Conservation (phyloP, 2,329 filamentous ascomycete genomes). For the Diaporthe longicolla region DNA sequence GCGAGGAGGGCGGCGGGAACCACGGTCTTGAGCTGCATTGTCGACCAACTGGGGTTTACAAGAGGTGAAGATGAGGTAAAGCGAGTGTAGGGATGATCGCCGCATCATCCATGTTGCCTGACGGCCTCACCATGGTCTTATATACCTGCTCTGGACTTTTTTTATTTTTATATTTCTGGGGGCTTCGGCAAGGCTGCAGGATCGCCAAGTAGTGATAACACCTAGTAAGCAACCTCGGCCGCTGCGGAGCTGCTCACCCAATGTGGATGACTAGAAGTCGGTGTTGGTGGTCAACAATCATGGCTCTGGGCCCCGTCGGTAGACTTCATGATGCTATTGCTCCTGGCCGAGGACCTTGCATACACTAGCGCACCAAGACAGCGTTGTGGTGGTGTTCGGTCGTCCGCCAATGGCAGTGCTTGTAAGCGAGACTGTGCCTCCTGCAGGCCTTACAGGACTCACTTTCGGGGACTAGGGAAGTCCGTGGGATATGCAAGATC, state of each 20-base stretch:
- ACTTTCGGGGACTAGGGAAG: not conserved
- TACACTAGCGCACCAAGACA: not conserved
- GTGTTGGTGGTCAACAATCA: slow-evolving; percentile 5
- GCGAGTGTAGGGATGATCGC: not conserved
- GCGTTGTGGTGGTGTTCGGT: slow-evolving; percentile 4
- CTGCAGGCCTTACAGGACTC: not conserved
- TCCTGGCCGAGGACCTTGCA: not conserved
- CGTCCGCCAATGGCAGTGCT: slow-evolving; percentile 16
- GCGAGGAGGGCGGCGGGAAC: slow-evolving; percentile 31
- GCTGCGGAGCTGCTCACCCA: not conserved
- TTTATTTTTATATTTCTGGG: not conserved
- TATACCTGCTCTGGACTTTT: not conserved
- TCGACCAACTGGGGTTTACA: not conserved
- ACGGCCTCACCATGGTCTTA: slow-evolving; percentile 10
- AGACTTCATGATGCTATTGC: not conserved
- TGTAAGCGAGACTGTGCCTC: slow-evolving; percentile 17
- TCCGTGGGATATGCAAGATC: slow-evolving; percentile 20
- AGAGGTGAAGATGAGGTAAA: not conserved
- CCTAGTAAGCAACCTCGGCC: not conserved
- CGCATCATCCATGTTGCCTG: not conserved
- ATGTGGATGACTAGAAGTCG: not conserved
- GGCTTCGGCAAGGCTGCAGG: slow-evolving; percentile 1
- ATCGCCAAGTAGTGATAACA: slow-evolving; percentile 6
- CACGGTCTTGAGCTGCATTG: slow-evolving; percentile 41
- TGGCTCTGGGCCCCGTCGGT: not conserved